Evolutionary conservation across 306 rosid species (phyloP), one percentile per base, ranked within the genome.

Genomic region (Sesbania bispinosa): DNA sequence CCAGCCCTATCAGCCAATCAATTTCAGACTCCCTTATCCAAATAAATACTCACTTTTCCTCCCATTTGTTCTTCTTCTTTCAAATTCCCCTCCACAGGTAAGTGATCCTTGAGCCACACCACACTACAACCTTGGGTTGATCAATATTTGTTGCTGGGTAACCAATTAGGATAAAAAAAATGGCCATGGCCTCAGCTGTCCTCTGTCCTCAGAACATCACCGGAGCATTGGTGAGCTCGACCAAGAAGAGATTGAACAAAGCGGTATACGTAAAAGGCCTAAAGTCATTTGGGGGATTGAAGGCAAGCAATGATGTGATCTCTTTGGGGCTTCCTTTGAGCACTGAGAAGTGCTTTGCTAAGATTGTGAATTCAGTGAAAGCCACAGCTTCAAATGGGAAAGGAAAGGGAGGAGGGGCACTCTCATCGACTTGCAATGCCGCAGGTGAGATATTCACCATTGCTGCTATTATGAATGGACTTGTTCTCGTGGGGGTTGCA

Each of bases 291-390:
- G 70, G 70, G n/a, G 84, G 81, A 10, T 60, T 80, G 0, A 80
- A 80, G 73, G 75, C 78, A 47, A 38, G 1, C 24, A 69, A 76
- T 48, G 72, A 33, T 7, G 65, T 70, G 0, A 6, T 57, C 33
- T 64, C 78, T 7, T 11, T 80, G 69, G 81, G 81, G 4, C 41
- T 63, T 62, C 84, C 84, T 16, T 15, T 47, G 41, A 33, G 65
- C 81, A 75, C 81, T 15, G 84, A 80, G 11, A 29, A 46, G 23
- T 70, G 81, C 70, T 80, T 80, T 30, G 78, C 81, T 1, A 54
- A 57, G 55, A 46, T 81, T 35, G 75, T 71, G 30, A 63, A 65
- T 18, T 63, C 78, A 1, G 24, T 80, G 52, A 76, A 71, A 32
- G 41, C 14, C 4, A 26, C 51, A 0, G 1, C 72, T 5, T 23